Conservation (phyloP, 2,329 filamentous ascomycete species). For the Arthrinium puccinioides region DNA sequence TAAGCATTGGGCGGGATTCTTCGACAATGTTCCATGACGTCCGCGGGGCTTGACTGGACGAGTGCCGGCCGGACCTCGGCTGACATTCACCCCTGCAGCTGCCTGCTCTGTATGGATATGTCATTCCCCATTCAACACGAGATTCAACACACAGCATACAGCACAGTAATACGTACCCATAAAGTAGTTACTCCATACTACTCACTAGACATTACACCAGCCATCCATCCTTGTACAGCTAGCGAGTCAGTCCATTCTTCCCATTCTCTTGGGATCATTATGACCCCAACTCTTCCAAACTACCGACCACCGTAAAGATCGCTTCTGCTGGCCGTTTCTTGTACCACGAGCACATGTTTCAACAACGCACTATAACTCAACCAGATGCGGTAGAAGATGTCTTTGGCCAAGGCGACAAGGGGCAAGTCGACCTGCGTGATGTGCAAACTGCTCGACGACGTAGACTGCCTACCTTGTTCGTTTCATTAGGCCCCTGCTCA, state of each 20-base stretch:
- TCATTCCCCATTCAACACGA: no score
- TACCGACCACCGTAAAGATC: not conserved
- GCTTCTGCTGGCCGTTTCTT: not conserved
- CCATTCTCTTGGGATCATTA: not conserved
- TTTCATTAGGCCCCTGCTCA: not conserved
- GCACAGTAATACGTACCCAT: no score
- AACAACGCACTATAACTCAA: not conserved
- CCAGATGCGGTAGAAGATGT: not conserved
- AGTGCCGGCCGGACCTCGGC: no score
- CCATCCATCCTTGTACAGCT: not conserved
- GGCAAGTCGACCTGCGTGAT: not conserved
- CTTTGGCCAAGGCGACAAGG: not conserved
- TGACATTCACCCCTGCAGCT: no score
- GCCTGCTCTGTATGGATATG: no score
- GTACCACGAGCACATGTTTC: not conserved
- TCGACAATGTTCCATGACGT: no score
- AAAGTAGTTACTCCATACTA: no score
- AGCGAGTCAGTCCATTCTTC: not conserved
- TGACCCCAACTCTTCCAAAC: not conserved
- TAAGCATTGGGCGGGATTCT: no score
- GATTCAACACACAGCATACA: no score
- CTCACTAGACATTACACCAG: no score
- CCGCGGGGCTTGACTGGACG: no score
- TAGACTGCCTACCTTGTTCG: not conserved
- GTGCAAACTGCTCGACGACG: not conserved